Conservation (phyloP, 169 alveolate genomes). For the Fabrea salina region DNA sequence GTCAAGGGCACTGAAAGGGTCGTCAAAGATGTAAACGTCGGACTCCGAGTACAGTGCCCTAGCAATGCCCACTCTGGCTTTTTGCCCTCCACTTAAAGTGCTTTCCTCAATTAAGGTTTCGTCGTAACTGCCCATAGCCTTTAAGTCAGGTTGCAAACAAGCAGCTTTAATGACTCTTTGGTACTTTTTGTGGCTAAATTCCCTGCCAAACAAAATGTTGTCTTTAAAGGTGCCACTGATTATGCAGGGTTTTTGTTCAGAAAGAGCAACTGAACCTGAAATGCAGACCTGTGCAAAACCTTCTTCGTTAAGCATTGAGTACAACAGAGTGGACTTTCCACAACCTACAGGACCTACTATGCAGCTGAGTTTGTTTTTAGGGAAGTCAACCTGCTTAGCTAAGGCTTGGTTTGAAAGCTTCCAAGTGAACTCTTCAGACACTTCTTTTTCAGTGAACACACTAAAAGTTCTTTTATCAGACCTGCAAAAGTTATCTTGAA, state of each 20-base stretch:
- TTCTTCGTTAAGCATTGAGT: not conserved
- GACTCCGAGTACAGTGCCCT: conserved; percentile 64
- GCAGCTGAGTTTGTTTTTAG: too few species aligned
- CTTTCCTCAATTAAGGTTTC: conserved; percentile 47
- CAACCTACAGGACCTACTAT: not conserved
- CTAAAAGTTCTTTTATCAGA: too few species aligned
- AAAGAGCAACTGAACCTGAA: not conserved
- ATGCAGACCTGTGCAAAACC: conserved; percentile 51
- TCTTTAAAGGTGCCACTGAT: not conserved
- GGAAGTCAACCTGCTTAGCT: too few species aligned
- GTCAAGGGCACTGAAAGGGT: conserved; percentile 80
- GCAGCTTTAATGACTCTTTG: conserved; percentile 74
- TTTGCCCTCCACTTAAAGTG: conserved; percentile 66
- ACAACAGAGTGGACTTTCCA: conserved; percentile 14
- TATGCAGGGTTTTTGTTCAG: conserved; percentile 9
- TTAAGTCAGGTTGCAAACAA: conserved; percentile 40
- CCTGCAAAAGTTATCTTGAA: too few species aligned
- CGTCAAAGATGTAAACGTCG: conserved; percentile 67
- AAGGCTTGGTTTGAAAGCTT: too few species aligned
- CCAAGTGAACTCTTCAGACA: too few species aligned
- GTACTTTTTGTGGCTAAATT: not conserved
- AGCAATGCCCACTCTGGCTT: conserved; percentile 67
- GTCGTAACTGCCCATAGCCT: conserved; percentile 58
- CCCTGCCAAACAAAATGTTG: conserved; percentile 10
- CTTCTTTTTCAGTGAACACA: too few species aligned